A percentile compares a stretch with the other conserved stretches of the same genome.
Evolutionary conservation across 2,329 filamentous ascomycete species (phyloP).

Genomic region (Fusarium proliferatum): DNA sequence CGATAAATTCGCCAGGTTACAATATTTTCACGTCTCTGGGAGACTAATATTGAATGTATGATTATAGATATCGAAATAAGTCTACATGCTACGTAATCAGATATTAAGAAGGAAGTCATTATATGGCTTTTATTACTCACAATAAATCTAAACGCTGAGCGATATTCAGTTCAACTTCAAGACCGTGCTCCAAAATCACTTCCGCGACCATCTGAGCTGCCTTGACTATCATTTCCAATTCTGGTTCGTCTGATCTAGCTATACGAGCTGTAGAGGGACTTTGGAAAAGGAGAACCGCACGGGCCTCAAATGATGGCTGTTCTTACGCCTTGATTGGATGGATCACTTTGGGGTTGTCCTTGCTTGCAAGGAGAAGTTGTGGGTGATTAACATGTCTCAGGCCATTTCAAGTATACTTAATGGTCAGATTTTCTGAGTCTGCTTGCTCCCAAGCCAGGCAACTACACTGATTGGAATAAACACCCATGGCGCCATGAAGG

Average conservation of each 20-base stretch:
- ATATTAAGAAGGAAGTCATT: fast-evolving
- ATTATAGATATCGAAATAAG: neutral
- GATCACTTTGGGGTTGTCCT: fast-evolving
- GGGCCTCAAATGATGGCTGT: neutral
- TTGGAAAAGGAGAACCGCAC: neutral
- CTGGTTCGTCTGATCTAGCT: neutral
- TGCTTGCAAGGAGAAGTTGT: too few species aligned
- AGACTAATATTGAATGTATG: neutral
- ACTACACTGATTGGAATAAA: neutral
- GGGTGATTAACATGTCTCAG: neutral
- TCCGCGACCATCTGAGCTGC: neutral
- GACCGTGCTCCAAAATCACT: neutral
- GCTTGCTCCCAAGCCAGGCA: neutral
- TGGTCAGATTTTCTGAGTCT: neutral
- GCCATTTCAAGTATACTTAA: neutral
- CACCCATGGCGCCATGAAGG: too few species aligned
- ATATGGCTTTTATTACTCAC: fast-evolving
- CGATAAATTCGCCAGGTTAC: fast-evolving
- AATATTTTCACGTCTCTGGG: neutral
- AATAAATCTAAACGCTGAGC: fast-evolving
- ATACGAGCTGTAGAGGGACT: neutral
- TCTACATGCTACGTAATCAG: neutral
- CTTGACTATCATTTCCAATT: neutral
- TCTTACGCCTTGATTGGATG: neutral
- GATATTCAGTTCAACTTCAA: neutral